Evolutionary conservation across 805 yeast species (phyloP).

Genomic region (Ogataea wickerhamii): DNA sequence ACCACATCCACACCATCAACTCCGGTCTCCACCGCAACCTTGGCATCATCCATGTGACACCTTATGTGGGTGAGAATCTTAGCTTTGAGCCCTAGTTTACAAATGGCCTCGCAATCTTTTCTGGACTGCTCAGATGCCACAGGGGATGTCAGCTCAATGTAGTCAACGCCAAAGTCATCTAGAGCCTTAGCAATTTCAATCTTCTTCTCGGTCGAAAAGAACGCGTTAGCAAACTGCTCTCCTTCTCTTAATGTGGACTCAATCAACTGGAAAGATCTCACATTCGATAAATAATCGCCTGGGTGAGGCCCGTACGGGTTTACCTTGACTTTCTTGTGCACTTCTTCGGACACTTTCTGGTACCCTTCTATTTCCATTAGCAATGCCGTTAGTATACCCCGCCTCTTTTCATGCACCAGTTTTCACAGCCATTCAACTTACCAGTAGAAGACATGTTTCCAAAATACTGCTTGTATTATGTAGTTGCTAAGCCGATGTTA

Average conservation of each 20-base stretch:
- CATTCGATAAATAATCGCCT: conserved; percentile 86
- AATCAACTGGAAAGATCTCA: conserved; percentile 80
- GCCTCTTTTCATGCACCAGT: neutral
- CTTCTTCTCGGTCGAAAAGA: conserved; percentile 90
- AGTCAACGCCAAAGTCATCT: conserved; percentile 97
- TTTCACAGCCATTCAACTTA: conserved; percentile 7
- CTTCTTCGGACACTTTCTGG: conserved; percentile 46
- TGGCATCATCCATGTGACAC: conserved; percentile 99
- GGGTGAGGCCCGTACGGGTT: conserved; percentile 98
- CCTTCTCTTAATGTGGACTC: conserved; percentile 98
- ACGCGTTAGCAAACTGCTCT: conserved; percentile 97
- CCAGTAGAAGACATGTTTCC: conserved; percentile 13
- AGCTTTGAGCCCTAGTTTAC: conserved; percentile 94
- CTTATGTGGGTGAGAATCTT: conserved; percentile 95
- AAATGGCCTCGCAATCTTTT: conserved; percentile 94
- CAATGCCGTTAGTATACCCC: neutral
- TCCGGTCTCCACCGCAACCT: conserved; percentile 96
- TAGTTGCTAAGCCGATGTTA: too few species aligned
- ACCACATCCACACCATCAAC: conserved; percentile 99
- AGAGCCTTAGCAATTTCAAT: conserved; percentile 95
- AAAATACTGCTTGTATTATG: too few species aligned
- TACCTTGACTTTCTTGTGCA: conserved; percentile 32
- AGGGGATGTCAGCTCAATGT: conserved; percentile 95
- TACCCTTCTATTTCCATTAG: conserved; percentile 27
- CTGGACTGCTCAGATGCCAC: conserved; percentile 96